These are phyloP conservation scores for Rhizoctonia solani DNA, from an alignment of 1,284 basidiomycete species.

Conservation along the genomic window DNA sequence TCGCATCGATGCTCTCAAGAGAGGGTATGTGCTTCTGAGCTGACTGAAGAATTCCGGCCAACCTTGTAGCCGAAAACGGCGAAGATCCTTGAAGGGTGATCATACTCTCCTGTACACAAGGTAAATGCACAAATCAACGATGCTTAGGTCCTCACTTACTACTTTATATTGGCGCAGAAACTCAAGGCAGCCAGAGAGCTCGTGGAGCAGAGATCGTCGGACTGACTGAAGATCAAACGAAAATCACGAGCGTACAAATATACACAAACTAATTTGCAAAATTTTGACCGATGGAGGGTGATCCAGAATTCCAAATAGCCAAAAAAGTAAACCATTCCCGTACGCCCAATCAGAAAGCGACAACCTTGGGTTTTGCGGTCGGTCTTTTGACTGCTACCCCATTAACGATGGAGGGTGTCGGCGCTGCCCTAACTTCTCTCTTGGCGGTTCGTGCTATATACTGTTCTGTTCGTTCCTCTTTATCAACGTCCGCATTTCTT, in stretches of 20 bases:
- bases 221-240: conserved; percentile 4
- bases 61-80: conserved; percentile 61
- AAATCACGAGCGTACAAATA: conserved; percentile 12
- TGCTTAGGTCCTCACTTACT: not conserved
- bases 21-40: conserved; percentile 61
- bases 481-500: conserved; percentile 61
- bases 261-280: conserved; percentile 31
- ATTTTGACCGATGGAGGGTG: conserved; percentile 9
- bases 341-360: conserved; percentile 25
- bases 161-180: not conserved
- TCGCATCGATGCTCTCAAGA: conserved; percentile 74
- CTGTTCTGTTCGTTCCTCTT: conserved; percentile 58
- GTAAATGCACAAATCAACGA: not conserved
- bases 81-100: conserved; percentile 69
- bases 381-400: conserved; percentile 11
- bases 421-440: not conserved
- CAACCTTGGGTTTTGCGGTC: conserved; percentile 22
- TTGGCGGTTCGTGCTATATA: not conserved
- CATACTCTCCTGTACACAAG: conserved; percentile 41
- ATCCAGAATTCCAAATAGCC: not conserved
- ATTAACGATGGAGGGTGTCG: conserved; percentile 14
- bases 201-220: not conserved
- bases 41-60: conserved; percentile 65
- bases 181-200: not conserved
- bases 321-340: not conserved